phyloP scores from a whole-genome alignment of 139 green algal species.

The Monoraphidium neglectum region DNA sequence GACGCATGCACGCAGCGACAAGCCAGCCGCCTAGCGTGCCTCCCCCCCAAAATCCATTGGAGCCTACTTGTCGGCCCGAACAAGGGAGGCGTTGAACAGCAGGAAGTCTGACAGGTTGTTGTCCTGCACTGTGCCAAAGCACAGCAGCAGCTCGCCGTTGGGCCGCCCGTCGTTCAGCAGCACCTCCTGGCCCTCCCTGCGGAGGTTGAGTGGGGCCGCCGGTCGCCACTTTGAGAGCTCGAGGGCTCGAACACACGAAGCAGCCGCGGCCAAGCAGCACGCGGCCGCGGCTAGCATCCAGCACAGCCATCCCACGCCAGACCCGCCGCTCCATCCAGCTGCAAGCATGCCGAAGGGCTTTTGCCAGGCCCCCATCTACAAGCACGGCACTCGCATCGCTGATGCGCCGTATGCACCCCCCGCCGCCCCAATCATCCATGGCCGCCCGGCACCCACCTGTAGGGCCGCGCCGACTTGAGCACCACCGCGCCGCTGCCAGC shows the following conservation, averaged over 20 bases:
- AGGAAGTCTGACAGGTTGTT: conserved; percentile 27
- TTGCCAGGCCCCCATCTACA: no score
- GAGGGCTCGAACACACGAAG: no score
- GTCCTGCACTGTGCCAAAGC: conserved; percentile 71
- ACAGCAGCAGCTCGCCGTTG: conserved; percentile 85
- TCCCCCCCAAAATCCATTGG: not conserved
- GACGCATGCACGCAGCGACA: conserved; percentile 48
- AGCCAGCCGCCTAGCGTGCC: conserved; percentile 38
- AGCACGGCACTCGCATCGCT: no score
- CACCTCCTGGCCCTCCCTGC: conserved; percentile 69
- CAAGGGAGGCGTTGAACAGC: conserved; percentile 29
- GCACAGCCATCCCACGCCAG: no score
- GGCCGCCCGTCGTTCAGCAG: conserved; percentile 75
- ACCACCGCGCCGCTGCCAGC: conserved; percentile 49
- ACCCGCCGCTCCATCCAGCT: no score
- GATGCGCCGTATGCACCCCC: not conserved
- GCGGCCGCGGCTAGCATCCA: no score
- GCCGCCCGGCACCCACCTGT: no score
- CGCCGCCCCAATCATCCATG: not conserved
- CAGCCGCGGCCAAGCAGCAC: no score
- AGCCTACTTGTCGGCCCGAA: conserved; percentile 44
- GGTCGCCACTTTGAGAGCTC: no score
- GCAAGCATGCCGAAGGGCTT: no score
- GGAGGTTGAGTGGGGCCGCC: no score
- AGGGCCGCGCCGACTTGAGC: conserved; percentile 52